Evolutionary conservation across 1,284 basidiomycete genomes (phyloP).

Genomic region (Marasmius tenuissimus): DNA sequence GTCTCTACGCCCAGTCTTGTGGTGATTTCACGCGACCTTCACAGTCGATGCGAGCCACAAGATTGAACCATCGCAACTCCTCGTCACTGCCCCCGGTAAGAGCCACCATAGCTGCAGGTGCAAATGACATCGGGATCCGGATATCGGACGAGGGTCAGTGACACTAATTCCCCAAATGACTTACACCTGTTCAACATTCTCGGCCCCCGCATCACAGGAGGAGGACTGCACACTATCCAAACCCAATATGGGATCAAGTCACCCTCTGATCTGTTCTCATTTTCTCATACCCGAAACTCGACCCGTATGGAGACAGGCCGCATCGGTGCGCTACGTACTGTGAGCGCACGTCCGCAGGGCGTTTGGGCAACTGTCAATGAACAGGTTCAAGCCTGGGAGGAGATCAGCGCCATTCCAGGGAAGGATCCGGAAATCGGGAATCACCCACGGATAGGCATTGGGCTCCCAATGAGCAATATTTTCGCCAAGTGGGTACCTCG

Average conservation of each 20-base stretch:
- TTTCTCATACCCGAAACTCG: slow-evolving; percentile 78
- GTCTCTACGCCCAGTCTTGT: slow-evolving; percentile 2
- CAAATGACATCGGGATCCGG: slow-evolving; percentile 72
- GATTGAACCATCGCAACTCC: slow-evolving; percentile 44
- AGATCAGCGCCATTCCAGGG: slow-evolving; percentile 34
- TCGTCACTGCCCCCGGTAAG: slow-evolving; percentile 54
- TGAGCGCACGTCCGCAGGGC: slow-evolving; percentile 60
- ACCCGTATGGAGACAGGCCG: slow-evolving; percentile 66
- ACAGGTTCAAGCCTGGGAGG: slow-evolving; percentile 57
- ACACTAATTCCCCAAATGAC: neutral
- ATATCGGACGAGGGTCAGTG: slow-evolving; percentile 81
- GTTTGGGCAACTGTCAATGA: slow-evolving; percentile 76
- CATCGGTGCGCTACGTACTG: slow-evolving; percentile 66
- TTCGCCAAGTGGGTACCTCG: slow-evolving; percentile 64
- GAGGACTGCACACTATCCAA: slow-evolving; percentile 50
- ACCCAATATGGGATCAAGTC: slow-evolving; percentile 48
- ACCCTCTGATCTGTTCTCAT: slow-evolving; percentile 77
- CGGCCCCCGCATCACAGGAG: slow-evolving; percentile 45
- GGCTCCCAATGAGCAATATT: slow-evolving; percentile 84
- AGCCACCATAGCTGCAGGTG: slow-evolving; percentile 73
- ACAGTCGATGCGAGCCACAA: slow-evolving; percentile 72
- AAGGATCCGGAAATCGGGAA: slow-evolving; percentile 47
- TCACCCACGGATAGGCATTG: slow-evolving; percentile 72
- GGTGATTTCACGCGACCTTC: slow-evolving; percentile 13
- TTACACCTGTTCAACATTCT: neutral